Conservation (phyloP, 805 yeast species). For the Diddensiella santjacobensis region DNA sequence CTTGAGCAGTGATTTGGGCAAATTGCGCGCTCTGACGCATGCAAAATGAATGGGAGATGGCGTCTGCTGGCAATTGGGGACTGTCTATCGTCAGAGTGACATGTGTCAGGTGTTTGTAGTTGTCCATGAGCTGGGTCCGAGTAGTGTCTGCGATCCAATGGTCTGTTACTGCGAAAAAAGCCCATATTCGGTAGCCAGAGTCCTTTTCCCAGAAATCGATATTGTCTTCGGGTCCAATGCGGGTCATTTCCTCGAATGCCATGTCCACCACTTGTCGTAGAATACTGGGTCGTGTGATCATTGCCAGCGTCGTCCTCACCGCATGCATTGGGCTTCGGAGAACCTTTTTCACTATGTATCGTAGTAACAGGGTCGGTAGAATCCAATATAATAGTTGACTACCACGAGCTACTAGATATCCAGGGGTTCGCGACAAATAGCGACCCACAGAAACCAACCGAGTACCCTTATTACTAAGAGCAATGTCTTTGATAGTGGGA, state of each 20-base stretch:
- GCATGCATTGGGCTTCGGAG: slow-evolving; percentile 28
- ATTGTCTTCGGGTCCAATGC: slow-evolving; percentile 39
- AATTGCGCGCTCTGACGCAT: slow-evolving; percentile 48
- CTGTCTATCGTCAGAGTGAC: slow-evolving; percentile 32
- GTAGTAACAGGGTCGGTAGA: slow-evolving; percentile 27
- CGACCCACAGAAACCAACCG: slow-evolving; percentile 30
- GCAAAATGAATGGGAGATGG: slow-evolving; percentile 57
- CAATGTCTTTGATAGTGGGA: slow-evolving; percentile 66
- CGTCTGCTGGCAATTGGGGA: background rate
- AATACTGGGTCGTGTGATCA: slow-evolving; percentile 42
- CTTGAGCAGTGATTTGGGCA: slow-evolving; percentile 31
- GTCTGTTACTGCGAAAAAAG: slow-evolving; percentile 54
- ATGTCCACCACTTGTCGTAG: slow-evolving; percentile 53
- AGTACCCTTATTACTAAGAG: slow-evolving; percentile 42
- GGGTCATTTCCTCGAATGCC: slow-evolving; percentile 57
- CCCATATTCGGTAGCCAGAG: slow-evolving; percentile 43
- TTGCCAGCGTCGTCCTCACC: slow-evolving; percentile 39
- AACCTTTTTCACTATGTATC: slow-evolving; percentile 24
- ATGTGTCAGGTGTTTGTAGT: slow-evolving; percentile 34
- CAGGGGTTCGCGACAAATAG: slow-evolving; percentile 22
- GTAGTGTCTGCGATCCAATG: slow-evolving; percentile 61
- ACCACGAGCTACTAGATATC: slow-evolving; percentile 12
- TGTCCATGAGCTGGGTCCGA: slow-evolving; percentile 40
- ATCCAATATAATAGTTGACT: slow-evolving; percentile 15
- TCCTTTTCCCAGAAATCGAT: slow-evolving; percentile 47